Evolutionary conservation across 2,329 filamentous ascomycete species (phyloP).

Genomic region (Tympanopsis confertula): DNA sequence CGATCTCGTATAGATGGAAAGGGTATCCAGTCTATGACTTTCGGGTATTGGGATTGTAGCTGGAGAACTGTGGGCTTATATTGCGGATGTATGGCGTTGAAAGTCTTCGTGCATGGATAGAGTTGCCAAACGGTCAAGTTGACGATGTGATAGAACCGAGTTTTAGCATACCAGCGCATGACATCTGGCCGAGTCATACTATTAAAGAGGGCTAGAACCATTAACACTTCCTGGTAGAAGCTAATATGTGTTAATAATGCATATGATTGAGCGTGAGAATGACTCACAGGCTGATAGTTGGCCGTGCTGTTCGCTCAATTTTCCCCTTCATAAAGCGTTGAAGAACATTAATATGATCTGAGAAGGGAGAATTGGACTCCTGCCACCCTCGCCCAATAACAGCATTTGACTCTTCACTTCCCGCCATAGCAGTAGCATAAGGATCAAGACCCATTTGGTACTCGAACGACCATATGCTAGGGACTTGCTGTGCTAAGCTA

Average conservation of each 20-base stretch:
- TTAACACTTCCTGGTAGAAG: conserved; percentile 14
- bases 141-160: conserved; percentile 18
- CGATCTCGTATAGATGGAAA: conserved; percentile 15
- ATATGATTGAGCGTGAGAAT: too few species aligned
- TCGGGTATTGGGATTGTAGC: conserved; percentile 10
- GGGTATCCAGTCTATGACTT: too few species aligned
- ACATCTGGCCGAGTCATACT: conserved; percentile 20
- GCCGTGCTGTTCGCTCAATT: conserved; percentile 6
- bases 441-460: conserved; percentile 17
- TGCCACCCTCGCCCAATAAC: conserved; percentile 12
- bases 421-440: conserved; percentile 11
- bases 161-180: conserved; percentile 21
- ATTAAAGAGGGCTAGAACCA: conserved; percentile 20
- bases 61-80: conserved; percentile 15
- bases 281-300: too few species aligned
- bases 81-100: conserved; percentile 12
- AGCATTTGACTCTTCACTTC: conserved; percentile 8
- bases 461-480: conserved; percentile 15
- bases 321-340: conserved; percentile 13
- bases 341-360: conserved; percentile 15
- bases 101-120: conserved; percentile 14
- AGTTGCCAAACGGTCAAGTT: conserved; percentile 20
- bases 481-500: conserved; percentile 13
- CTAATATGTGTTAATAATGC: too few species aligned
- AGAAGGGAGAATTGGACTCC: conserved; percentile 16